Base-by-base conservation (phyloP, 371 early-diverging fungal genomes). In the Blakeslea trispora region DNA sequence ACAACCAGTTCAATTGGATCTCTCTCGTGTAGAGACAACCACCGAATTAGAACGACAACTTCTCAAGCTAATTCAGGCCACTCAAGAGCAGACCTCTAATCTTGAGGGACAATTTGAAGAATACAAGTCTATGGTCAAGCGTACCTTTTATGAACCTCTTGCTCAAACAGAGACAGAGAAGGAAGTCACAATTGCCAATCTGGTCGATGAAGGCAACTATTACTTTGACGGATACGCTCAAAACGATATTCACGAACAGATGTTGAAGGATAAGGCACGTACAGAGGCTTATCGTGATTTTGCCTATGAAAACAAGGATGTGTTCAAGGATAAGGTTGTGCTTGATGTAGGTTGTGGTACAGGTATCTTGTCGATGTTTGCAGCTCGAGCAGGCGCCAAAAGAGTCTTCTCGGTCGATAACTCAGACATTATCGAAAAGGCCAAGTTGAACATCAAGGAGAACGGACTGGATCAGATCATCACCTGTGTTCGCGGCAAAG, bases 181-280 rank as follows among this genome's bases (percentile, higher is more conserved):
- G 13, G 18, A 44, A 23, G n/a, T 21, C 18, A n/a, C n/a, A n/a
- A 1, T 37, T 28, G 50, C 57, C 8, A 60, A 61, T 13, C 56
- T 65, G 9, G 65, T 63, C 22, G 79, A 81, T 44, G 74, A 74
- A 51, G 72, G 70, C 53, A 89, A 90, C 69, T 90, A 89, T 61
- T 94, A 94, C 77, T 94, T 90, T 68, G 86, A 90, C 73, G 86
- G 89, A 3, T 93, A 92, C 72, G 90, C 91, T 11, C 83, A 86
- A 55, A 85, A 82, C 50, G 90, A 82, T 63, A 85, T 86, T 42
- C 85, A 85, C 53, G 81, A 79, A 45, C 81, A 81, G 61, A 83
- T 86, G 86, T 56, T 86, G 49, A 79, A 82, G 76, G 93, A 94
- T 68, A 83, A 82, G 45, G 90, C 92, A 43, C 81, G 94, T 17